Evolutionary conservation across 305 asterid genomes (phyloP).

Genomic region (Striga hermonthica): DNA sequence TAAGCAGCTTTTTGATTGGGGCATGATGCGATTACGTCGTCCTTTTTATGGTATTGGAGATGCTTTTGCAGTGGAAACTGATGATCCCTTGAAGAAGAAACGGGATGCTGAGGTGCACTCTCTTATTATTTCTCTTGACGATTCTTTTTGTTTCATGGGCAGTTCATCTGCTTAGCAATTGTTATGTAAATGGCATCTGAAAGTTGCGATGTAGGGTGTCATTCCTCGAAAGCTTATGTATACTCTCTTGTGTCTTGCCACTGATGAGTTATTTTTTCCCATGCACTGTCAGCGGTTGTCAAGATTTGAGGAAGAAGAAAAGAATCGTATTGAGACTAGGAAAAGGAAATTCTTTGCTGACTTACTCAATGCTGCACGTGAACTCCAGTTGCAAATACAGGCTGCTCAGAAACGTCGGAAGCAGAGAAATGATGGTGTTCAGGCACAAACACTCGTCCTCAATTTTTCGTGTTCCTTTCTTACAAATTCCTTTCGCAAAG

Average conservation of each 20-base stretch:
- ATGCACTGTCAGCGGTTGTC: conserved; percentile 55
- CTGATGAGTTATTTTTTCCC: conserved; percentile 18
- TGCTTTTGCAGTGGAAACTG: conserved; percentile 84
- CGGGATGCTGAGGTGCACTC: conserved; percentile 82
- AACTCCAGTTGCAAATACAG: conserved; percentile 85
- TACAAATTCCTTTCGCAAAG: conserved; percentile 17
- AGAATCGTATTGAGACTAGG: conserved; percentile 72
- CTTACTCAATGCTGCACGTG: conserved; percentile 87
- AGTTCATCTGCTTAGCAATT: conserved; percentile 21
- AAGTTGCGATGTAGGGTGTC: conserved; percentile 8
- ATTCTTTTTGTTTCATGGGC: conserved; percentile 9
- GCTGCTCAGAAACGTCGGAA: conserved; percentile 92
- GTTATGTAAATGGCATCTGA: conserved; percentile 19
- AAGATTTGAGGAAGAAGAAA: conserved; percentile 92
- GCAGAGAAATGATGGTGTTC: conserved; percentile 95
- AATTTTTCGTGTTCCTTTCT: conserved; percentile 11
- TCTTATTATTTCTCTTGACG: conserved; percentile 3
- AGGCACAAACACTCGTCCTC: conserved; percentile 47
- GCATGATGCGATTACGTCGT: conserved; percentile 82
- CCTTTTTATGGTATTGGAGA: conserved; percentile 94
- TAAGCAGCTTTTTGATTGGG: conserved; percentile 96
- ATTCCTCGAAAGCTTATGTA: conserved; percentile 18
- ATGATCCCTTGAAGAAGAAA: conserved; percentile 87
- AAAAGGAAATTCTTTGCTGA: conserved; percentile 89
- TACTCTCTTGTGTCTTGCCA: conserved; percentile 14